Base-by-base conservation (phyloP, 352 stramenopile species). In the Globisporangium megalacanthum region DNA sequence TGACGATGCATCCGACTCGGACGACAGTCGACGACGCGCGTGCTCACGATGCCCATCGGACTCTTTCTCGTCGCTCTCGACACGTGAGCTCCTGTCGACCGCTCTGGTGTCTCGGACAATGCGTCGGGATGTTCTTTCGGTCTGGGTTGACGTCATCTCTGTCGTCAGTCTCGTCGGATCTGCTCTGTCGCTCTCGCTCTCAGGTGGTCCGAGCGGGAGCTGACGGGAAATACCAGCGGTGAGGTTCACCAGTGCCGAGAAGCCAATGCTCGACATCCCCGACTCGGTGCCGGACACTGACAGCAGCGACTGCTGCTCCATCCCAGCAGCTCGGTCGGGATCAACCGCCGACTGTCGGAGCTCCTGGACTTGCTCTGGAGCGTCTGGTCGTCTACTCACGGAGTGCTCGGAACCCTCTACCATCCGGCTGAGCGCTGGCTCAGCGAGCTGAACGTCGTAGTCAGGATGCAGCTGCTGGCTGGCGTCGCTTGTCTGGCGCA, bases 1-100 rank as follows among this genome's bases (percentile, higher is more conserved):
- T 10, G 77, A 86, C 19, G 77, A 86, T n/a, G 71, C 48, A 8
- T 66, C 82, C 2, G 73, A 90, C 44, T 64, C 72, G 7, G 74
- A 80, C 19, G 69, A 70, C 11, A 36, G 49, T 37, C 51, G 20
- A 19, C 39, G 17, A 45, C 15, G 48, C 56, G 46, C 20, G 45
- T 52, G 49, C 49, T 47, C 31, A 15, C 17, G 19, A 13, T 37
- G 29, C 58, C 25, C 25, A 29, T 39, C 35, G 35, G 35, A 39
- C 35, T 39, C 35, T 39, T 39, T 13, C 35, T 31, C 56, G 58
- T 49, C 42, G 17, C 29, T 67, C 55, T 10, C 52, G 56, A n/a
- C 20, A 29, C 39, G 39, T 2, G 39, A 17, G 39, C 39, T 11
- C 39, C 7, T 39, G 35, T 13, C 7, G 10, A 39, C 35, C 35